phyloP scores from a whole-genome alignment of 2,329 filamentous ascomycete species.

The Fusarium compactum region DNA sequence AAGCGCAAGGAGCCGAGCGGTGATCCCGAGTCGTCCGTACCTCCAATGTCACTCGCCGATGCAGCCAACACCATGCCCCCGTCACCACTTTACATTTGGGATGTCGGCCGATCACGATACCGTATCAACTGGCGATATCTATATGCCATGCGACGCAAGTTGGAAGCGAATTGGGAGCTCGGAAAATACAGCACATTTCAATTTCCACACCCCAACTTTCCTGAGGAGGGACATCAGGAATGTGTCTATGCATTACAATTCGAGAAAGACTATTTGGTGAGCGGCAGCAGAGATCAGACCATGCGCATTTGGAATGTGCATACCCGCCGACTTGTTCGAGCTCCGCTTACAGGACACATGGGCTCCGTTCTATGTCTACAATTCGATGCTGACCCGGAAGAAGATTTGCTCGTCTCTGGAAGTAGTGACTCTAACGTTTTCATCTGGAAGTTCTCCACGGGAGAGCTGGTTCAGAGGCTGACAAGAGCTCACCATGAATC shows the following conservation, averaged over 20 bases:
- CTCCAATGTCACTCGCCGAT: constrained; percentile 48
- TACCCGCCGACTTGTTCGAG: constrained; percentile 79
- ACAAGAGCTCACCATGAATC: constrained; percentile 86
- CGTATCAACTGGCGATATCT: constrained; percentile 93
- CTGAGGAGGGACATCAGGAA: constrained; percentile 86
- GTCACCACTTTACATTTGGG: constrained; percentile 66
- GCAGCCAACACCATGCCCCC: constrained; percentile 53
- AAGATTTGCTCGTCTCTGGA: constrained; percentile 94
- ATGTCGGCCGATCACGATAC: constrained; percentile 60
- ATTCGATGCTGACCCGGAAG: constrained; percentile 87
- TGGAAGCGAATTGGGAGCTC: constrained; percentile 93
- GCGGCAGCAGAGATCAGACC: constrained; percentile 89
- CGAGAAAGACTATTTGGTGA: constrained; percentile 86
- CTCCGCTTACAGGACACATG: constrained; percentile 80
- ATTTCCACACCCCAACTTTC: constrained; percentile 84
- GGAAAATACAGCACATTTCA: constrained; percentile 89
- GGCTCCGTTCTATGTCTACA: constrained; percentile 95
- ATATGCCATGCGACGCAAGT: constrained; percentile 84
- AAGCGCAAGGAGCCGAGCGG: constrained; percentile 55
- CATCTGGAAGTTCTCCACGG: constrained; percentile 93
- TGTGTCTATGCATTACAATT: constrained; percentile 98
- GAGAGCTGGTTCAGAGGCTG: constrained; percentile 82
- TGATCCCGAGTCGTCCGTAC: constrained; percentile 49
- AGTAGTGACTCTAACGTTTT: constrained; percentile 94
- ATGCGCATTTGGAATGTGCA: constrained; percentile 92